Conservation (phyloP, 139 green algal species). For the Eudorina sp. region DNA sequence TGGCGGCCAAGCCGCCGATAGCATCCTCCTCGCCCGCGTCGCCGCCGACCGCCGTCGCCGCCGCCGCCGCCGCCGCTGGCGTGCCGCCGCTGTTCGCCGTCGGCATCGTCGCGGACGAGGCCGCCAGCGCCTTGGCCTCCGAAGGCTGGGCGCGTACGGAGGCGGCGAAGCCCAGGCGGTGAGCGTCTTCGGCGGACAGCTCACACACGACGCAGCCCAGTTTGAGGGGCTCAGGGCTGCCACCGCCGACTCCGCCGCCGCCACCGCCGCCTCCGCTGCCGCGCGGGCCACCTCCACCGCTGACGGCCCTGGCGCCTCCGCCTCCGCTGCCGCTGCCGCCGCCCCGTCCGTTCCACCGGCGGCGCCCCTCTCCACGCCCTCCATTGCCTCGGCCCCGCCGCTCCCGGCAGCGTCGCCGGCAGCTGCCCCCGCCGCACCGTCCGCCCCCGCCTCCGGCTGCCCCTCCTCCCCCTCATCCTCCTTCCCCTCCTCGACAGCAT, state of each 20-base stretch:
- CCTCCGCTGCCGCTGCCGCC: background rate
- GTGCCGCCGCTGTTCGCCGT: background rate
- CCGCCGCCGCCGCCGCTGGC: too few species aligned
- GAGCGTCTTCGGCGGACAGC: slow-evolving; percentile 32
- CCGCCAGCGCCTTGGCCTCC: background rate
- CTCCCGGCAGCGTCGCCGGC: background rate
- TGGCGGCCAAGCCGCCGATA: slow-evolving; percentile 65
- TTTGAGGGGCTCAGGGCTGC: slow-evolving; percentile 33
- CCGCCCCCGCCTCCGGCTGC: too few species aligned
- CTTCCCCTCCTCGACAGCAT: background rate
- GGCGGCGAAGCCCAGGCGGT: background rate
- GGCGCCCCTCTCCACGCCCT: background rate
- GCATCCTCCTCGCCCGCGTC: slow-evolving; percentile 42
- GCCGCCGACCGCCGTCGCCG: slow-evolving; percentile 4
- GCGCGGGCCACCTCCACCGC: background rate
- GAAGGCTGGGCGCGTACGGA: background rate
- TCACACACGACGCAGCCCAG: slow-evolving; percentile 52
- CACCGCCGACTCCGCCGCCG: slow-evolving; percentile 24
- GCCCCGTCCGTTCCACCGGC: background rate
- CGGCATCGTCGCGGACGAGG: background rate
- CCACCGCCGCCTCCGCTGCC: slow-evolving; percentile 20
- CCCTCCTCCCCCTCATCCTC: background rate
- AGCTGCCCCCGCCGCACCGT: too few species aligned
- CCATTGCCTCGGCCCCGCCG: background rate
- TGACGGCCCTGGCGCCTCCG: background rate